Evolutionary conservation across 1,139 yeast genomes (phyloP), one percentile per base, ranked within the genome.

Genomic region (Debaryomyces robertsiae): DNA sequence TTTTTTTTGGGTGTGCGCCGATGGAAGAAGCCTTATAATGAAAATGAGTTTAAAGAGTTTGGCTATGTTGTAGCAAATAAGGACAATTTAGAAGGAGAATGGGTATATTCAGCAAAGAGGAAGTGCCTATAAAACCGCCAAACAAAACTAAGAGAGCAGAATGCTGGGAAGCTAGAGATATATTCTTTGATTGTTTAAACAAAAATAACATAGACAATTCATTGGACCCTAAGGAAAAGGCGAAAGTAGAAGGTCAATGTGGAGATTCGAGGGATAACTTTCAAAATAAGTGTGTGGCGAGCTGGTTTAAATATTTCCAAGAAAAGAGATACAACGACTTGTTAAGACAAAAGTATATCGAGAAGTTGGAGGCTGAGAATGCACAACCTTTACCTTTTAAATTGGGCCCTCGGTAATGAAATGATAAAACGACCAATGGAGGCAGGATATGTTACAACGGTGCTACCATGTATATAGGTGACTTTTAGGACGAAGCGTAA

Each of bases 381-480:
- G 78, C 77, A 9, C 66, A 71, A 52, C 75, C 69, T 33, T 63
- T 73, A 41, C 77, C 78, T 6, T 70, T 73, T 54, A 73, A 69
- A 50, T 61, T 72, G 55, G 74, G 58, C 25, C 61, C 59, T 40
- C 45, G 52, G 42, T 46, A 31, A 48, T 52, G 47, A 44, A 28
- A n/a, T n/a, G n/a, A n/a, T n/a, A n/a, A n/a, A n/a, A n/a, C n/a
- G n/a, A n/a, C n/a, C n/a, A n/a, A n/a, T n/a, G 29, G n/a, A 19
- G 22, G 7, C 5, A 19, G 7, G 22, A 19, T 33, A 15, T 17
- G 4, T 9, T 32, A 9, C 4, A 17, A 27, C 25, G 15, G 3
- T 7, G 7, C 18, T 28, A 35, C 19, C 28, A 36, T 34, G 39
- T 40, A 33, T 29, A 39, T 43, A 42, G 29, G 30, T 34, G 36